Evolutionary conservation across 2,329 filamentous ascomycete genomes (phyloP).

Genomic region (Penicillium sp.): DNA sequence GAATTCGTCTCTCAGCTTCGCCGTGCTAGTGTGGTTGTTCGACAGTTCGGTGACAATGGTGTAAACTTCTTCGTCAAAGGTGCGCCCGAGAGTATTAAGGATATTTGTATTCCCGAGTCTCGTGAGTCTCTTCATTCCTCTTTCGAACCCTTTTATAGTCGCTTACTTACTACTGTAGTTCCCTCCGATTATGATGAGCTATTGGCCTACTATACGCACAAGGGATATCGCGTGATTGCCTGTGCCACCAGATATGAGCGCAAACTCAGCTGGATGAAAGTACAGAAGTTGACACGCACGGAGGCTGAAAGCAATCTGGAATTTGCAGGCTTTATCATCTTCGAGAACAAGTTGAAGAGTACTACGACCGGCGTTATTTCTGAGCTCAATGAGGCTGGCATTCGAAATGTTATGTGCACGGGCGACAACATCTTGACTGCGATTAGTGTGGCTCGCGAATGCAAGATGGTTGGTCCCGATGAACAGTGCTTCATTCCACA

Average conservation of each 20-base stretch:
- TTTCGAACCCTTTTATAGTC: background rate
- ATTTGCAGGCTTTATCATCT: constrained; percentile 95
- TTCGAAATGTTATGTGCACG: constrained; percentile 93
- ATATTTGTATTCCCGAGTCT: constrained; percentile 82
- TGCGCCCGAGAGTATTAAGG: constrained; percentile 92
- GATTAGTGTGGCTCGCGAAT: constrained; percentile 92
- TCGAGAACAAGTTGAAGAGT: constrained; percentile 97
- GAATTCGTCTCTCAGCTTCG: constrained; percentile 94
- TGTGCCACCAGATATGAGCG: constrained; percentile 87
- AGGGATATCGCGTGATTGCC: constrained; percentile 94
- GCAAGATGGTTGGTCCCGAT: constrained; percentile 75
- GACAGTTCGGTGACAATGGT: constrained; percentile 81
- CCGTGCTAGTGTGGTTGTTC: constrained; percentile 88
- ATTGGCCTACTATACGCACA: constrained; percentile 87
- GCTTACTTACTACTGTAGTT: constrained; percentile 51
- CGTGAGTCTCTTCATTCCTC: constrained; percentile 56
- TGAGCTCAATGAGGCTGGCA: constrained; percentile 80
- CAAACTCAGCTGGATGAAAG: constrained; percentile 89
- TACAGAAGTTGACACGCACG: constrained; percentile 86
- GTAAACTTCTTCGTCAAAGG: constrained; percentile 94
- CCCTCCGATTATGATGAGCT: constrained; percentile 89
- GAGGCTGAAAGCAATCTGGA: constrained; percentile 83
- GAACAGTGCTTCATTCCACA: constrained; percentile 92
- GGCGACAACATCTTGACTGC: constrained; percentile 97
- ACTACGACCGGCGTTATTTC: constrained; percentile 79